Percentiles rank a stretch among this genome's conserved stretches.
Conservation (phyloP, 805 yeast species). For the Vanderwaltozyma tropicalis region DNA sequence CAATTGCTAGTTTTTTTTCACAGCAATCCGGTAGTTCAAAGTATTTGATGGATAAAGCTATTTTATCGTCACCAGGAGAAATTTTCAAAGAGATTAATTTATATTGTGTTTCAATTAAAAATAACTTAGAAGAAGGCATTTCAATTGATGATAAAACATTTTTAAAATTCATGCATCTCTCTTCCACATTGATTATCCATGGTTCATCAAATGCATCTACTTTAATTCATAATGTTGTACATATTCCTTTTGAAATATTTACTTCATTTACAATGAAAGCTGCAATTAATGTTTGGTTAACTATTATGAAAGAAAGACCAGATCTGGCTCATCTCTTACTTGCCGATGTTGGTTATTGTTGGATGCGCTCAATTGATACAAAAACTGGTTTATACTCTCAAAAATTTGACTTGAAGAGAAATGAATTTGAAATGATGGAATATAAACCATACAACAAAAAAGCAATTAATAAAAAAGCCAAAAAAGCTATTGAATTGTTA, state of each 20-base stretch:
- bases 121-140: not conserved
- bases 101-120: constrained; percentile 4
- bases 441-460: constrained; percentile 74
- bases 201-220: constrained; percentile 33
- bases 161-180: constrained; percentile 35
- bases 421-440: constrained; percentile 71
- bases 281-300: constrained; percentile 72
- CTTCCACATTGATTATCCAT: constrained; percentile 34
- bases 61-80: constrained; percentile 23
- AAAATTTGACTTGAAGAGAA: constrained; percentile 41
- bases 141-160: constrained; percentile 27
- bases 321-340: constrained; percentile 48
- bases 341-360: constrained; percentile 55
- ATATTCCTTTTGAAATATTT: constrained; percentile 62
- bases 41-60: constrained; percentile 26
- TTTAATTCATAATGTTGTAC: constrained; percentile 38
- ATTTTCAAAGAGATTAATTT: constrained; percentile 15
- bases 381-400: constrained; percentile 56
- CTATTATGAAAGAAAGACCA: constrained; percentile 59
- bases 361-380: constrained; percentile 55
- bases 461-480: constrained; percentile 43
- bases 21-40: constrained; percentile 65
- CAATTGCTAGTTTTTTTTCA: constrained; percentile 63
- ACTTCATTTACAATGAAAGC: constrained; percentile 48
- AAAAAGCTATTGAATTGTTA: constrained; percentile 36